Evolutionary conservation across 2,329 filamentous ascomycete species (phyloP), one percentile per base, ranked within the genome.

Genomic region (Penicillium rolfsii): DNA sequence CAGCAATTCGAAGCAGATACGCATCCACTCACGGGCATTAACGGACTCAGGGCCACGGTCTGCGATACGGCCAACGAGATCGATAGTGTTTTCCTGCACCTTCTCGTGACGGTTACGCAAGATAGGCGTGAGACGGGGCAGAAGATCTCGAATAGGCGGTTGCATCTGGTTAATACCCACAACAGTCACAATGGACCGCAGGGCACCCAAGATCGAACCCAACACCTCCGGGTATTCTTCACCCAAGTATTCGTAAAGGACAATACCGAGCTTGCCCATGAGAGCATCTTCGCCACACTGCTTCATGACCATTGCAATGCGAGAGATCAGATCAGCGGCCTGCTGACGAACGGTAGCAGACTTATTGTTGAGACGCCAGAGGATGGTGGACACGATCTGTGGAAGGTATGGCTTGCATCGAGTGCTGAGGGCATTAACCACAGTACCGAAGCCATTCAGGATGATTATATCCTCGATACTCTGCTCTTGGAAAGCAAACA

Each of bases 161-260:
- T 98, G 93, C 94, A 98, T 98, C 78, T 96, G 92, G 71, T 91
- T 90, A 80, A 99, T 97, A 79, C 95, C 95, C 36, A 99, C 94
- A 16, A 99, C 95, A 0, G 94, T 97, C 67, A 99, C 95, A 70
- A 99, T 98, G 46, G 93, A 96, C 65, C 95, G 90, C 57, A 99
- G 85, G 16, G 95, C 95, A 65, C 95, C 95, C 24, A 99, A 85
- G 70, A 99, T 99, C 2, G 94, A 98, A 62, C 95, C 95, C 11
- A 99, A 86, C 26, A 99, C 95, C 77, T 99, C 95, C 1, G 95
- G 95, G 72, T 99, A 99, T 76, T 99, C 95, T 81, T 99, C 95
- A 77, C 95, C 95, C 0, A 99, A 87, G 74, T 98, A 98, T 79
- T 99, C 95, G 82, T 99, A 99, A 24, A 99, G 85, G 11, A 97